Conservation (phyloP, 768 basidiomycete genomes). For the Tylopilus intermedius region DNA sequence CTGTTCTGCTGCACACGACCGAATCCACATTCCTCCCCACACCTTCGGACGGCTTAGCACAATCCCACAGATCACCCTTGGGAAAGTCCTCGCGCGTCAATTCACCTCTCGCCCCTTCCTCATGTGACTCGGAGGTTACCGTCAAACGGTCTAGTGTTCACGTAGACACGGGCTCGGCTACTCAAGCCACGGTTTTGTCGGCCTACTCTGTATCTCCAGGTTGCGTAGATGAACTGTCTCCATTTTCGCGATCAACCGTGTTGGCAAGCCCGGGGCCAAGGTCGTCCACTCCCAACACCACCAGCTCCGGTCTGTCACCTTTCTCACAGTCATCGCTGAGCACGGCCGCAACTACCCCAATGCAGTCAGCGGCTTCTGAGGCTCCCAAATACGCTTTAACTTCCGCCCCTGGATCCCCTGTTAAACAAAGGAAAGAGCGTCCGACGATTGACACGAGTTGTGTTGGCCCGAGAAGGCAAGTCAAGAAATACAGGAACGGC, state of each 20-base stretch:
- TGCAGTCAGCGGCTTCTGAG: conserved; percentile 21
- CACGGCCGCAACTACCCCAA: conserved; percentile 26
- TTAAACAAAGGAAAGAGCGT: conserved; percentile 27
- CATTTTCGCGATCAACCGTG: conserved; percentile 15
- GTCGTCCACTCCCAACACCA: conserved; percentile 24
- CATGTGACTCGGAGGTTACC: conserved; percentile 26
- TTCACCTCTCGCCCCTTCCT: conserved; percentile 22
- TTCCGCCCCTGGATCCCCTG: conserved; percentile 14
- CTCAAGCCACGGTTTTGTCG: conserved; percentile 16
- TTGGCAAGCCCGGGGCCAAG: conserved; percentile 24
- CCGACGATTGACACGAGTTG: conserved; percentile 31
- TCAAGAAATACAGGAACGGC: conserved; percentile 29
- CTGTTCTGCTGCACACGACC: conserved; percentile 11
- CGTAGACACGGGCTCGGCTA: conserved; percentile 25
- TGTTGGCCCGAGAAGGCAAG: conserved; percentile 30
- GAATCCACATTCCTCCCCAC: conserved; percentile 13
- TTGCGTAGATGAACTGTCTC: conserved; percentile 20
- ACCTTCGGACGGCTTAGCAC: conserved; percentile 10
- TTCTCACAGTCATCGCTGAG: conserved; percentile 27
- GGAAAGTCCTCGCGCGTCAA: conserved; percentile 28
- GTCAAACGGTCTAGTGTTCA: conserved; percentile 27
- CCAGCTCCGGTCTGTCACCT: conserved; percentile 22
- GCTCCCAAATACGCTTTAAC: conserved; percentile 5
- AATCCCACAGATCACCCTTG: conserved; percentile 28
- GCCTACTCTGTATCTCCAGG: conserved; percentile 12